Evolutionary conservation across 1,284 basidiomycete genomes (phyloP), one percentile per base, ranked within the genome.

Genomic region (Ceratobasidium sp.): DNA sequence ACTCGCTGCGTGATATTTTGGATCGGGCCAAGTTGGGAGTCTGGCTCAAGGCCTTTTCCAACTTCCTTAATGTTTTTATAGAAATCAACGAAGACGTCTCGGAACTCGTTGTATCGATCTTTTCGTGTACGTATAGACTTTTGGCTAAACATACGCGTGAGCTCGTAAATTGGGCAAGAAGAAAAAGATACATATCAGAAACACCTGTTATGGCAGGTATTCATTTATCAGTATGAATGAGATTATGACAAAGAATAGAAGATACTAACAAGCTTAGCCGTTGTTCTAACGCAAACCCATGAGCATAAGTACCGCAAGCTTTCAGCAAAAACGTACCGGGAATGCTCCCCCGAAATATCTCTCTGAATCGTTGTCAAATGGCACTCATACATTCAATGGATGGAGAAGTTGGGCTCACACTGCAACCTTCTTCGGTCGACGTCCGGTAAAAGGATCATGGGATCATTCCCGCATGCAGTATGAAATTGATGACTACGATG

Each of bases 111-210:
- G 54, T 75, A 75, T 20, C 45, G 81, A 88, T 84, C 63, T 80
- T 75, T 69, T 83, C 81, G 79, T 88, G 86, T 64, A 88, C 86
- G 80, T 85, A 88, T 79, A 87, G 83, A 56, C 87, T 83, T 86
- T 82, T 84, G 83, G 83, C 84, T 85, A 82, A 84, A 84, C 81
- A 79, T n/a, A n/a, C n/a, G 79, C 71, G 37, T 13, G 37, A 13
- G 15, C 10, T 64, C 42, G 42, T n/a, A 13, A 17, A 23, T 15
- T 20, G 33, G 11, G 4, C 3, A 51, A 51, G 31, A 47, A 7
- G 45, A 3, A 20, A 2, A 23, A 63, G 8, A 6, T 5, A 31
- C 65, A 23, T 51, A 67, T 47, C 67, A 66, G 64, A 26, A 11
- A 23, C 15, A 23, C 64, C 45, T 51, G 64, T 17, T n/a, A 51